These are phyloP conservation scores for Boletellus emodensis DNA, from an alignment of 768 basidiomycete genomes.

Conservation along the genomic window DNA sequence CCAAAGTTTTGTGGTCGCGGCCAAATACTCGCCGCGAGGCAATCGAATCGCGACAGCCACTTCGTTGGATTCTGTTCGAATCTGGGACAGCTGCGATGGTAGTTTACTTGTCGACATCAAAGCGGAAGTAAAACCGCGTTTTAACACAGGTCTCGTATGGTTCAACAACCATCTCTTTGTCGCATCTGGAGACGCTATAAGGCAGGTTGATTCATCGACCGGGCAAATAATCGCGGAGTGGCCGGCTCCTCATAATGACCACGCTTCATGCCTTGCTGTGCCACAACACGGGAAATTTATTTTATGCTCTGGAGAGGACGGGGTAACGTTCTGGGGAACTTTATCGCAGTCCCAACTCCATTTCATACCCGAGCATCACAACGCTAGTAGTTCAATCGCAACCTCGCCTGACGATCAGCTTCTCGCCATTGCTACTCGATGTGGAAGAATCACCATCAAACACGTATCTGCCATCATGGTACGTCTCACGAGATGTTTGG, in stretches of 20 bases:
- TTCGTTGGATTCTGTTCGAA: not conserved
- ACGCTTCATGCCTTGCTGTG: not conserved
- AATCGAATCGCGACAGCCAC: slow-evolving; percentile 5
- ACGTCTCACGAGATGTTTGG: not conserved
- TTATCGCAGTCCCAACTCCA: not conserved
- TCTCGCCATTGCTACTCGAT: not conserved
- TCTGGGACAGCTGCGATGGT: slow-evolving; percentile 1
- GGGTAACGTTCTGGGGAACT: slow-evolving; percentile 1
- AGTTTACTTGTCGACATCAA: not conserved
- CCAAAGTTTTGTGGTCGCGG: not conserved
- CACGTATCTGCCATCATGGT: not conserved
- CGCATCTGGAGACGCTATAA: not conserved
- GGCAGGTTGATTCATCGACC: not conserved
- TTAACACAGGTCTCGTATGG: slow-evolving; percentile 6
- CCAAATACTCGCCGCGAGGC: not conserved
- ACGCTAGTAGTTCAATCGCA: not conserved
- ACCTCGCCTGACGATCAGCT: not conserved
- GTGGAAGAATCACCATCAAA: not conserved
- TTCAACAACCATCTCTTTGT: not conserved
- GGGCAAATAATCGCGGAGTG: not conserved
- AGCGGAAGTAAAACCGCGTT: not conserved
- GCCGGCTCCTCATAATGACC: not conserved
- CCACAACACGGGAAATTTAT: not conserved
- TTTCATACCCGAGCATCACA: not conserved
- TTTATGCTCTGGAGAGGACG: not conserved